phyloP scores from a whole-genome alignment of 352 stramenopile species.

The Phytophthora foliorum region DNA sequence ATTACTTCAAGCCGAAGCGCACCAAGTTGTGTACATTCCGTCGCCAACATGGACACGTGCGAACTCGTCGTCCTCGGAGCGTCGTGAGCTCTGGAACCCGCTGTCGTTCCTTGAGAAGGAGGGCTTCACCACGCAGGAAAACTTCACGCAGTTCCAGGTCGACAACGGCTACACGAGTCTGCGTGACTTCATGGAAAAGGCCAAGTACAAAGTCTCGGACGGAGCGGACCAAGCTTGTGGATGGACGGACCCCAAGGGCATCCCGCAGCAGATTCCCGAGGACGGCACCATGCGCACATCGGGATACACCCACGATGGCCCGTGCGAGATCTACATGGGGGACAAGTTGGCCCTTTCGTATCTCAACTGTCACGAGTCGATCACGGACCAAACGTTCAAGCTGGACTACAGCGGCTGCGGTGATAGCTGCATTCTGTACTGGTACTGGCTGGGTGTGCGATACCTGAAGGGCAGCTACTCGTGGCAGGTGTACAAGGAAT shows the following conservation, averaged over 20 bases:
- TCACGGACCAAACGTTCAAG: constrained; percentile 41
- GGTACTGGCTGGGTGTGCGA: constrained; percentile 54
- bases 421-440: constrained; percentile 47
- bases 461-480: constrained; percentile 42
- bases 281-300: constrained; percentile 47
- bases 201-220: constrained; percentile 42
- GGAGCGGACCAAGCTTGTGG: constrained; percentile 47
- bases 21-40: not conserved
- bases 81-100: not conserved
- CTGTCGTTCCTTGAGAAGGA: constrained; percentile 12
- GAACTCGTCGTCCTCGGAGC: not conserved
- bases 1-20: constrained; percentile 10
- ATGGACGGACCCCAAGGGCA: constrained; percentile 36
- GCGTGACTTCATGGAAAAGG: constrained; percentile 52
- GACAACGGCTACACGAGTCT: constrained; percentile 55
- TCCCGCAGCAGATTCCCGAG: constrained; percentile 43
- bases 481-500: constrained; percentile 67
- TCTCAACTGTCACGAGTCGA: constrained; percentile 45
- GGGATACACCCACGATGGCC: constrained; percentile 55
- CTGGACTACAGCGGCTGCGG: constrained; percentile 47
- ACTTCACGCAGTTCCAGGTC: constrained; percentile 53
- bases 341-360: constrained; percentile 41
- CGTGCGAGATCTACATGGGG: constrained; percentile 57
- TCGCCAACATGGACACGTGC: not conserved
- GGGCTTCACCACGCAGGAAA: constrained; percentile 47